phyloP scores from a whole-genome alignment of 345 rosid species.

The Aethionema arabicum region DNA sequence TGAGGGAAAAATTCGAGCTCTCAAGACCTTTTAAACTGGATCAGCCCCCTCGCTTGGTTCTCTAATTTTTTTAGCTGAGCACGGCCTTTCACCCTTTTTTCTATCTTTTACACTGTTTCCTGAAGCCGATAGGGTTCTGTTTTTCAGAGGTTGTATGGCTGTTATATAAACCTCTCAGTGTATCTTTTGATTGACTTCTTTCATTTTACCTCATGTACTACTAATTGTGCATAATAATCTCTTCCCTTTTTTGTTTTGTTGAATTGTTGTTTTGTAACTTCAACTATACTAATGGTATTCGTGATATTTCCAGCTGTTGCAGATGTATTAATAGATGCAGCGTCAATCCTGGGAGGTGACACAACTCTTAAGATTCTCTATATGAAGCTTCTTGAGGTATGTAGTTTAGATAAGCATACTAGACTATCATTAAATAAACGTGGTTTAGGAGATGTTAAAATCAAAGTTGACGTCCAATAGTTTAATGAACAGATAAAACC shows the following conservation, averaged over 20 bases:
- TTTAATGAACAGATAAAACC: conserved; percentile 9
- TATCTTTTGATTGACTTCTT: conserved; percentile 3
- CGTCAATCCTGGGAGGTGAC: conserved; percentile 91
- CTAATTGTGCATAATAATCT: conserved; percentile 1
- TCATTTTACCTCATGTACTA: not conserved
- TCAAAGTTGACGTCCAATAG: not conserved
- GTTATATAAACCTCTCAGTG: conserved; percentile 23
- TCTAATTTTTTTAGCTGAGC: conserved; percentile 5
- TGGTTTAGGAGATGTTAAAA: conserved; percentile 9
- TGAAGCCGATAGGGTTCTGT: conserved; percentile 20
- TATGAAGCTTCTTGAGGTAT: conserved; percentile 83
- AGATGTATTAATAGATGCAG: conserved; percentile 90
- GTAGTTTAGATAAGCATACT: conserved; percentile 27
- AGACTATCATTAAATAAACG: not conserved
- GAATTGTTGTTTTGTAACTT: conserved; percentile 10
- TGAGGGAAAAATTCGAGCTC: not conserved
- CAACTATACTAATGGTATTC: conserved; percentile 42
- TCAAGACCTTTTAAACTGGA: conserved; percentile 5
- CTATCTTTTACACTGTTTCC: conserved; percentile 24
- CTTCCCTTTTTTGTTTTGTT: conserved; percentile 19
- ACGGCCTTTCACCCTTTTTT: conserved; percentile 11
- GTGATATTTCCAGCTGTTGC: conserved; percentile 79
- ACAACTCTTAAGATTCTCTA: conserved; percentile 78
- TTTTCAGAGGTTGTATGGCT: conserved; percentile 21
- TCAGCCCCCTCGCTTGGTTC: conserved; percentile 10